Evolutionary conservation across 2,329 filamentous ascomycete genomes (phyloP), one percentile per base, ranked within the genome.

Genomic region (Aplosporella prunicola): DNA sequence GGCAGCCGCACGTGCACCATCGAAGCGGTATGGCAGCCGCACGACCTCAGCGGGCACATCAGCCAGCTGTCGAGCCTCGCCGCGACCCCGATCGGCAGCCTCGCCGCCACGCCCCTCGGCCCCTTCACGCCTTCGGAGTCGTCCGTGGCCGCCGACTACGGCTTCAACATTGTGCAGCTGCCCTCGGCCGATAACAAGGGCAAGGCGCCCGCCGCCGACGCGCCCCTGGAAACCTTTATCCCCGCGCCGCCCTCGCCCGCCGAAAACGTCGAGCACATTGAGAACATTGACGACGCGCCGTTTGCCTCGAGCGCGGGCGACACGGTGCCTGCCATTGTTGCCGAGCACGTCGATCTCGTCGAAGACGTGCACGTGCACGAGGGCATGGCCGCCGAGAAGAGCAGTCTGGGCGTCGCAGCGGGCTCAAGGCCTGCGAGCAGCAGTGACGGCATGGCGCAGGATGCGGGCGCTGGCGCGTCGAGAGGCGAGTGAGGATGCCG

Each of bases 1-100:
- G 39, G 39, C 13, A 36, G 39, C 22, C 39, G 33, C 20, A 41
- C 34, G 7, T 36, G 39, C 33, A 37, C 30, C 25, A 37, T 41
- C 18, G 39, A 41, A 25, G 39, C 39, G 16, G 18, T 41, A 6
- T 41, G 39, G 39, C 33, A 29, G 10, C 39, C 39, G 8, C n/a
- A n/a, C n/a, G 23, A 30, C 18, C 20, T 30, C 11, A 27, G n/a
- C n/a, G n/a, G n/a, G n/a, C n/a, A 39, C n/a, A 17, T 15, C 26
- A 8, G 13, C 20, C 24, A 28, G 17, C 5, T 16, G n/a, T n/a
- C n/a, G n/a, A n/a, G n/a, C 6, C 24, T 11, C 25, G 24, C 25
- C 13, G 17, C 3, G 16, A 9, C 9, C 14, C 23, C 17, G 8
- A 11, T n/a, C 15, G 32, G 20, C 14, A n/a, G 16, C 28, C n/a